phyloP scores from a whole-genome alignment of 148 eudicot genomes.

The Limonium bicolor region DNA sequence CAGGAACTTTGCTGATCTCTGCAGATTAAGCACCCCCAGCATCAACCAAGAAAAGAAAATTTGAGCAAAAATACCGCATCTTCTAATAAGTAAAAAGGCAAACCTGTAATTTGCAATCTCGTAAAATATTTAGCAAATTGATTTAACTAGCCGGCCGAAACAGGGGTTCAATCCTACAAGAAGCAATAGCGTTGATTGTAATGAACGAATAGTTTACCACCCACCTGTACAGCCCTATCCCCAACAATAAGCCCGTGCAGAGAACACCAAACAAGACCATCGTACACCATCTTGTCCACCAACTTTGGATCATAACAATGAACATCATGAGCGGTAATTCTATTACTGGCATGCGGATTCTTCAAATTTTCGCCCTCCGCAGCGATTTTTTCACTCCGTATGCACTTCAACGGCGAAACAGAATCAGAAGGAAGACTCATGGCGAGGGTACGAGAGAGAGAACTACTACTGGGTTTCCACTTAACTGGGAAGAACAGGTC shows the following conservation, averaged over 20 bases:
- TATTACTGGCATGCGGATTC: too few relatives aligned
- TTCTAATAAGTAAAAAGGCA: neutral
- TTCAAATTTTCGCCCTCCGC: constrained; percentile 15
- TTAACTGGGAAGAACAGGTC: too few relatives aligned
- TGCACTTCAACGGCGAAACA: constrained; percentile 11
- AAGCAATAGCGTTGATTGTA: neutral
- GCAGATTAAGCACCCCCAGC: constrained; percentile 16
- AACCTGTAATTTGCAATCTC: too few relatives aligned
- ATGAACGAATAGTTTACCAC: too few relatives aligned
- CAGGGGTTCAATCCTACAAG: neutral
- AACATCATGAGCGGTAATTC: constrained; percentile 28
- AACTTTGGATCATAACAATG: constrained; percentile 37
- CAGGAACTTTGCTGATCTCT: constrained; percentile 89
- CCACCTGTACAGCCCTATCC: constrained; percentile 53
- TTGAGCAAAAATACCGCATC: neutral
- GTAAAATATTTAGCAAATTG: too few relatives aligned
- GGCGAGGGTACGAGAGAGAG: too few relatives aligned
- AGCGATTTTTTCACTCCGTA: constrained; percentile 9
- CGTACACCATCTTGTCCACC: constrained; percentile 43
- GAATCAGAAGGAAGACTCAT: constrained; percentile 14
- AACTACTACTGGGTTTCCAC: too few relatives aligned
- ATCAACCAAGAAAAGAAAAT: neutral
- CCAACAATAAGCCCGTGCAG: constrained; percentile 86
- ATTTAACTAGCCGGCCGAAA: too few relatives aligned
- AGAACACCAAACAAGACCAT: constrained; percentile 80